Percentiles rank a stretch among this genome's conserved stretches.
These are phyloP conservation scores for Coemansia sp. DNA, from an alignment of 192 early-diverging fungal species.

Conservation along the genomic window DNA sequence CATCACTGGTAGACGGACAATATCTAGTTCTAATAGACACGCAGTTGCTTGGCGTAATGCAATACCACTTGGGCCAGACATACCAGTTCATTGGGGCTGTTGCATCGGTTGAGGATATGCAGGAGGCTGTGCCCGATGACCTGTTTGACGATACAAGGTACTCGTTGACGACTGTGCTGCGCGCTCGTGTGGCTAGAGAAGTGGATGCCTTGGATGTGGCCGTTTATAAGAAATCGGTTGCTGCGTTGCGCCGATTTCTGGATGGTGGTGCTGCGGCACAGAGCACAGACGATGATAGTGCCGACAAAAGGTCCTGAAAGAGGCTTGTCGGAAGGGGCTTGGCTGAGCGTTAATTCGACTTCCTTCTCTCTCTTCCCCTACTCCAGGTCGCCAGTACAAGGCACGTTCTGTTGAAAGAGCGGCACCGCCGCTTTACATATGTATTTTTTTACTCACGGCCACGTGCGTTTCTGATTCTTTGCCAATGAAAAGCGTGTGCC, in stretches of 20 bases:
- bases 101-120: background rate
- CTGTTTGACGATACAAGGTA: conserved; percentile 29
- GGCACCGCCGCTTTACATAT: too few relatives aligned
- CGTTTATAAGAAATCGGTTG: conserved; percentile 28
- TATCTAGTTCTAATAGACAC: conserved; percentile 23
- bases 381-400: too few relatives aligned
- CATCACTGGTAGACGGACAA: conserved; percentile 23
- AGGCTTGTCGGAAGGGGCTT: background rate
- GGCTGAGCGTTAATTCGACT: too few relatives aligned
- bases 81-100: conserved; percentile 42
- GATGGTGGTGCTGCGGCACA: background rate
- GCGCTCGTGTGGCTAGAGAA: conserved; percentile 25
- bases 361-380: too few relatives aligned
- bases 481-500: background rate
- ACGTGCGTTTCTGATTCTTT: background rate
- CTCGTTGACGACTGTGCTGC: conserved; percentile 20
- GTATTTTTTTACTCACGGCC: conserved; percentile 1
- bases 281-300: background rate
- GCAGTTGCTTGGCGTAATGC: conserved; percentile 27
- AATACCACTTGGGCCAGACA: conserved; percentile 39
- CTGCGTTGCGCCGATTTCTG: conserved; percentile 23
- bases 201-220: conserved; percentile 43
- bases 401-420: too few relatives aligned
- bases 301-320: background rate
- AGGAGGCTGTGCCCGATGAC: conserved; percentile 10